phyloP scores from a whole-genome alignment of 768 basidiomycete species.

The Mycena leptocephala region DNA sequence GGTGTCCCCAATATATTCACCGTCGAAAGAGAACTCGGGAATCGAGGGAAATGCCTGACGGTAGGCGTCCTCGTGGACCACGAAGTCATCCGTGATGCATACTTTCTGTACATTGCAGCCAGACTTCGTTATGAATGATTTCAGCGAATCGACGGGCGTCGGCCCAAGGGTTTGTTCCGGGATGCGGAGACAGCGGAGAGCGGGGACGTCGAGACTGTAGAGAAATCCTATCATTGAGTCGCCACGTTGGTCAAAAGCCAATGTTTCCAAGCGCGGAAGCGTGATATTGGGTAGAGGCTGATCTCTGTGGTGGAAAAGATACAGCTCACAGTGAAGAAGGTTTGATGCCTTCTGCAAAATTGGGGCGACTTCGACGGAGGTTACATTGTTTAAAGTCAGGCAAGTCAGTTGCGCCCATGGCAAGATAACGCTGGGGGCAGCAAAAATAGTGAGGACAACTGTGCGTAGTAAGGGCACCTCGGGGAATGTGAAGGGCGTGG shows the following conservation, averaged over 20 bases:
- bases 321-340: background rate
- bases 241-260: background rate
- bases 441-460: background rate
- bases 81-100: background rate
- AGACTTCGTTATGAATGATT: background rate
- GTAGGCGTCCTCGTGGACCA: background rate
- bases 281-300: background rate
- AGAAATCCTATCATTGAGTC: background rate
- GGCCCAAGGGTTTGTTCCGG: background rate
- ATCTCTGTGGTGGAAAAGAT: background rate
- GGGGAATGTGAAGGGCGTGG: background rate
- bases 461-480: background rate
- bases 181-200: background rate
- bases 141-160: background rate
- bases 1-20: too few relatives aligned
- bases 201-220: background rate
- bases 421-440: background rate
- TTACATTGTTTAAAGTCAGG: background rate
- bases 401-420: slow-evolving; percentile 5
- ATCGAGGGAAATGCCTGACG: background rate
- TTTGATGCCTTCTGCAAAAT: background rate
- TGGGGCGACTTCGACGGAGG: background rate
- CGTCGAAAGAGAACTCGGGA: background rate
- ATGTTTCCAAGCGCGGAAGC: background rate
- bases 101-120: background rate